Evolutionary conservation across 805 yeast genomes (phyloP).

Genomic region (Lachancea kluyveri): DNA sequence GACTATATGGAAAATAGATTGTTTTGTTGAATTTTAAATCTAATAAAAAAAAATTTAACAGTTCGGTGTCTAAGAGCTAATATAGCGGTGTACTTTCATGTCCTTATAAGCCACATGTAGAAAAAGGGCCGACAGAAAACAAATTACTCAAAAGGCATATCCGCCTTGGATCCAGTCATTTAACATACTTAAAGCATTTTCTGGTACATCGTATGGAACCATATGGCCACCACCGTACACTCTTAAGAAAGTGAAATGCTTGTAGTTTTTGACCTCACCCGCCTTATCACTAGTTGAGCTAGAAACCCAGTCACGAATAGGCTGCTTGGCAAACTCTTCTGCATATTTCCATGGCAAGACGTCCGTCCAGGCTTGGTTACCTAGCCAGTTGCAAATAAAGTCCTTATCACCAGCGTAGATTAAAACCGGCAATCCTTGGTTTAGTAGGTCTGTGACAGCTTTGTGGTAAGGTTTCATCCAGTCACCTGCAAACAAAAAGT

Average conservation of each 20-base stretch:
- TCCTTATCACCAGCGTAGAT: conserved; percentile 96
- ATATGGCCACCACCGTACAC: conserved; percentile 91
- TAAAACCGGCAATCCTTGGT: conserved; percentile 70
- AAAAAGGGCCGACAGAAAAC: too few relatives aligned
- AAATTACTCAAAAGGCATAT: conserved; percentile 29
- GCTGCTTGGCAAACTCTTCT: conserved; percentile 44
- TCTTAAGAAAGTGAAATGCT: conserved; percentile 73
- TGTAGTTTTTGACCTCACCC: conserved; percentile 63
- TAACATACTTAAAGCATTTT: conserved; percentile 68
- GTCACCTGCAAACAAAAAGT: conserved; percentile 83
- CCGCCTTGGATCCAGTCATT: conserved; percentile 81
- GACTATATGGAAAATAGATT: too few relatives aligned
- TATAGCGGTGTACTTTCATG: too few relatives aligned
- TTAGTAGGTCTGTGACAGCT: conserved; percentile 65
- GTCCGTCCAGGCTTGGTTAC: conserved; percentile 83
- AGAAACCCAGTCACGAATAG: conserved; percentile 40
- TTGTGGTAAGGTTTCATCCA: conserved; percentile 87
- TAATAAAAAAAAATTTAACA: too few relatives aligned
- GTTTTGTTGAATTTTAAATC: too few relatives aligned
- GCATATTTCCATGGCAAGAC: conserved; percentile 61
- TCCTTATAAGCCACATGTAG: too few relatives aligned
- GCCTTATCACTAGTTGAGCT: conserved; percentile 43
- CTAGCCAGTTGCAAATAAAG: conserved; percentile 95
- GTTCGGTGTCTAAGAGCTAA: too few relatives aligned
- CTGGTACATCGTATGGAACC: conserved; percentile 91